Conservation (phyloP, 208 protist genomes). For the Tritrichomonas foetus region DNA sequence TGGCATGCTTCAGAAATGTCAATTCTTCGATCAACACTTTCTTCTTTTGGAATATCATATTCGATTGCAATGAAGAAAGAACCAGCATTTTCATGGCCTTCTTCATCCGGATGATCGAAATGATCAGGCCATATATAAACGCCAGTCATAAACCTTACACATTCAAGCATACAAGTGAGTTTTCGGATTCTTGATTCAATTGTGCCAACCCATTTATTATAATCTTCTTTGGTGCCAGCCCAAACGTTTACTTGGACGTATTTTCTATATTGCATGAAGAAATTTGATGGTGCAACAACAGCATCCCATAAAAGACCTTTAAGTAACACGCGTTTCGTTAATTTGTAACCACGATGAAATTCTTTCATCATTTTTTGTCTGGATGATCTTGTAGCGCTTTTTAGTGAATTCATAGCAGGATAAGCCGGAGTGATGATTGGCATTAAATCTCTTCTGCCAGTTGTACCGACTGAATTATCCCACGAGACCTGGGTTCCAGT, state of each 20-base stretch:
- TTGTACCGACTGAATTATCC: not conserved
- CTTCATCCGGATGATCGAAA: not conserved
- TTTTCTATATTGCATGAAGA: not conserved
- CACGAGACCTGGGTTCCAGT: not conserved
- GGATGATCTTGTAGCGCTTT: not conserved
- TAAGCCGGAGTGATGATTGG: not conserved
- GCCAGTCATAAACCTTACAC: not conserved
- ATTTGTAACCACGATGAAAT: not conserved
- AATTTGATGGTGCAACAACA: not conserved
- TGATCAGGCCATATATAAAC: not conserved
- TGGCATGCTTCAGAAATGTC: not conserved
- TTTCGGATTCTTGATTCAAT: not conserved
- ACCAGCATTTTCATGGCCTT: not conserved
- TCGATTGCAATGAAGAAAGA: not conserved
- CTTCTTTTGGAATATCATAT: not conserved
- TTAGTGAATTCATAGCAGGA: not conserved
- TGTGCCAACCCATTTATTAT: not conserved
- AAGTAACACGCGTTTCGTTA: not conserved
- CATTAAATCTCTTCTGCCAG: not conserved
- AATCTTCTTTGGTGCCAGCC: not conserved
- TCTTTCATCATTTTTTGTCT: not conserved
- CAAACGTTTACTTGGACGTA: not conserved
- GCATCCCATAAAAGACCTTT: not conserved
- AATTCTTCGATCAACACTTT: not conserved
- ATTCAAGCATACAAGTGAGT: not conserved